These are phyloP conservation scores for Cryptococcus jaspeensis DNA, from an alignment of 1,284 basidiomycete genomes.

Conservation along the genomic window DNA sequence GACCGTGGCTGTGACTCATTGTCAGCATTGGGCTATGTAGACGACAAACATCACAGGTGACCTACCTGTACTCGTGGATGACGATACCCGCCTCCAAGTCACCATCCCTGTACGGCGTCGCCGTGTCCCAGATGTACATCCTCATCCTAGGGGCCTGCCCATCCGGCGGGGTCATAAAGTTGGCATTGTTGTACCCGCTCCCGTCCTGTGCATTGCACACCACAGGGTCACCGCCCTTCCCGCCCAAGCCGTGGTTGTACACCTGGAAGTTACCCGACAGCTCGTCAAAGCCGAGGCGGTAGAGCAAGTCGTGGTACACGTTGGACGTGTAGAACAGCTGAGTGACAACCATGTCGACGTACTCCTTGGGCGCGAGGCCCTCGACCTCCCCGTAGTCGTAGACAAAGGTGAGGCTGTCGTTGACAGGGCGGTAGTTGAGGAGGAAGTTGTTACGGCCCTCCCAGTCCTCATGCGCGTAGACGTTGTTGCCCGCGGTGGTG, in stretches of 20 bases:
- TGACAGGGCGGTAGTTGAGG: constrained; percentile 75
- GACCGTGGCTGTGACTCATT: constrained; percentile 63
- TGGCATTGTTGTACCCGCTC: constrained; percentile 74
- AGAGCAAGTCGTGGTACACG: constrained; percentile 58
- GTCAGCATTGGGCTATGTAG: background rate
- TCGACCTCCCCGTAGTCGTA: constrained; percentile 63
- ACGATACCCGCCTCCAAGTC: constrained; percentile 93
- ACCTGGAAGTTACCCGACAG: constrained; percentile 92
- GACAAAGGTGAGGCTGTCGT: constrained; percentile 61
- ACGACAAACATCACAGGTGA: too few relatives aligned
- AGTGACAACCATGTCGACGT: constrained; percentile 80
- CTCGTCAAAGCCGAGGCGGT: constrained; percentile 84
- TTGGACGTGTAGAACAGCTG: constrained; percentile 94
- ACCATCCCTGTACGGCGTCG: constrained; percentile 84
- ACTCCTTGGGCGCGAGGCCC: constrained; percentile 58
- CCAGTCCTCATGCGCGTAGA: constrained; percentile 59
- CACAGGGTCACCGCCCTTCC: constrained; percentile 80
- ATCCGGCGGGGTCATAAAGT: constrained; percentile 58
- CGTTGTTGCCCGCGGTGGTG: constrained; percentile 88
- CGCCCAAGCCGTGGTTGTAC: constrained; percentile 88
- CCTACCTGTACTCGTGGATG: constrained; percentile 69
- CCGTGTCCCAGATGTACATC: constrained; percentile 96
- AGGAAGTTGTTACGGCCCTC: constrained; percentile 74
- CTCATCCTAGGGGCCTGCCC: constrained; percentile 81
- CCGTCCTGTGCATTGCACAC: constrained; percentile 95